These are phyloP conservation scores for Lupinus albus DNA, from an alignment of 306 rosid species.

Conservation along the genomic window DNA sequence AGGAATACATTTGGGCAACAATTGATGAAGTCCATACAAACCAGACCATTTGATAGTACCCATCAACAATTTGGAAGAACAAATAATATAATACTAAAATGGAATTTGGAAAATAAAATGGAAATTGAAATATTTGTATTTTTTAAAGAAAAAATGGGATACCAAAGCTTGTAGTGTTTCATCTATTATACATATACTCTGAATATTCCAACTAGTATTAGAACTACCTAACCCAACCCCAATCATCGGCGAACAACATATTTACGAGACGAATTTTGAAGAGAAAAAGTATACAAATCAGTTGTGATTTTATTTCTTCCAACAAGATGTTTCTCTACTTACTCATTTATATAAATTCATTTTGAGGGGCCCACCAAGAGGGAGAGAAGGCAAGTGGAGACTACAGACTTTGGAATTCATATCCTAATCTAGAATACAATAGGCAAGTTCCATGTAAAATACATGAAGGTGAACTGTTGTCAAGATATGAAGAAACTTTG, in stretches of 20 bases:
- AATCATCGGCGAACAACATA: too few species aligned
- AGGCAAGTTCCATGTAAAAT: conserved; percentile 32
- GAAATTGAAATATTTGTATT: too few species aligned
- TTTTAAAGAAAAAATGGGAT: neutral
- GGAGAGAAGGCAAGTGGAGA: neutral
- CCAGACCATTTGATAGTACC: neutral
- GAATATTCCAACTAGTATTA: neutral
- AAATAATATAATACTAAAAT: neutral
- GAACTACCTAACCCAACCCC: neutral
- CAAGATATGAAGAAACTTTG: conserved; percentile 13
- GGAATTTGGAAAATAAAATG: neutral
- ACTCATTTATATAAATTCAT: too few species aligned
- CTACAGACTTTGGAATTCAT: conserved; percentile 25
- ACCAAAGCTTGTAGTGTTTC: conserved; percentile 11
- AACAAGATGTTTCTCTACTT: too few species aligned
- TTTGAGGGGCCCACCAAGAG: neutral
- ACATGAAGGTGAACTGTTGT: conserved; percentile 21
- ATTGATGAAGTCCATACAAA: neutral
- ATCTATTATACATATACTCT: neutral
- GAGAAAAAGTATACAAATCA: too few species aligned
- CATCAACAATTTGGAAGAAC: neutral
- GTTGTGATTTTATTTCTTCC: too few species aligned
- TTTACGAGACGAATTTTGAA: too few species aligned
- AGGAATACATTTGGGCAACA: neutral
- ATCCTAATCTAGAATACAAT: conserved; percentile 24